Conservation (phyloP, 768 basidiomycete species). For the Pulveroboletus frians region DNA sequence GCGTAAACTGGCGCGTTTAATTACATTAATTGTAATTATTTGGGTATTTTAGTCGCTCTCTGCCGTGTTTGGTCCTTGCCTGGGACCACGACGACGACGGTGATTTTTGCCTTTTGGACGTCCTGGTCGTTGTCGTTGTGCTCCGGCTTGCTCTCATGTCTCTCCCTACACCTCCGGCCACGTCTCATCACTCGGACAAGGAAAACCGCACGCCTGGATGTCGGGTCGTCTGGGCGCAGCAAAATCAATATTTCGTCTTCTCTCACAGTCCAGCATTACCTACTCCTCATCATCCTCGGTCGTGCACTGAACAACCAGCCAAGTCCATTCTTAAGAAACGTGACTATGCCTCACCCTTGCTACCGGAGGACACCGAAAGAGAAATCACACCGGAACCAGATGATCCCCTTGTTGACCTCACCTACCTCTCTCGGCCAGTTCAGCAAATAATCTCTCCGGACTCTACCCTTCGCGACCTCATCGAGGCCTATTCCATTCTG, state of each 20-base stretch:
- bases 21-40: slow-evolving; percentile 25
- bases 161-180: slow-evolving; percentile 59
- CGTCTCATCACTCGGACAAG: slow-evolving; percentile 54
- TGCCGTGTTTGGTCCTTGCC: slow-evolving; percentile 1
- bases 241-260: slow-evolving; percentile 44
- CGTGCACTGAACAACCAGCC: slow-evolving; percentile 40
- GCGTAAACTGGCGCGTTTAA: slow-evolving; percentile 40
- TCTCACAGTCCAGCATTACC: slow-evolving; percentile 27
- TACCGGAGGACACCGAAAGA: slow-evolving; percentile 43
- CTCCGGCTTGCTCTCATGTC: slow-evolving; percentile 27
- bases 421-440: slow-evolving; percentile 64
- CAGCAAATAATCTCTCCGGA: slow-evolving; percentile 48
- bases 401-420: slow-evolving; percentile 56
- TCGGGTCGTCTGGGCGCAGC: slow-evolving; percentile 50
- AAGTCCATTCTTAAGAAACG: slow-evolving; percentile 70
- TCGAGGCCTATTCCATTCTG: slow-evolving; percentile 70
- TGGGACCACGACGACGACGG: slow-evolving; percentile 22
- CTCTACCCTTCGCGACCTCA: slow-evolving; percentile 51
- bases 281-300: slow-evolving; percentile 24
- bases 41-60: slow-evolving; percentile 24
- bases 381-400: slow-evolving; percentile 75
- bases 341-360: slow-evolving; percentile 30
- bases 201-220: slow-evolving; percentile 39
- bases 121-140: slow-evolving; percentile 11
- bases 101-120: slow-evolving; percentile 1